Evolutionary conservation across 768 basidiomycete species (phyloP), one percentile per base, ranked within the genome.

Genomic region (Tylopilus rubrobrunneus): DNA sequence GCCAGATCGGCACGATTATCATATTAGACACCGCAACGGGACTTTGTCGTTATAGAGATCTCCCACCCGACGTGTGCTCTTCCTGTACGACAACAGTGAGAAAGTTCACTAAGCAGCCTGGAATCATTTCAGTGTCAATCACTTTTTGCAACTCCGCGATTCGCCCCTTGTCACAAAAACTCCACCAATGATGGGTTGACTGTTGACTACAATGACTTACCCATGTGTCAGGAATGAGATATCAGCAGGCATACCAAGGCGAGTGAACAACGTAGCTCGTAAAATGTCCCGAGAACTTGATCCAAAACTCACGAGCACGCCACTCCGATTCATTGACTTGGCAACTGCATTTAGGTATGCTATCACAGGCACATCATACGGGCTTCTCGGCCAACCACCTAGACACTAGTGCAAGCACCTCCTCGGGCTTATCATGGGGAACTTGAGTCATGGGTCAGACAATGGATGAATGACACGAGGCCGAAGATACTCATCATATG

Each of bases 341-440:
- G 31, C 12, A 15, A 43, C 19, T 50, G 48, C 14, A 61, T 23
- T 51, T 31, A 42, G 31, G 4, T 15, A 15, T 48, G 49, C 7
- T 19, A 33, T 27, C 28, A 49, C 39, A 45, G 31, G 14, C 34
- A 47, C 7, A 28, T 74, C 67, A 76, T 47, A 83, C 62, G 10
- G 29, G 29, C 29, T 31, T 62, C 68, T 52, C 66, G 25, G 73
- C 74, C 29, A 89, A 67, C 87, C 86, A 89, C 34, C 79, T 73
- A 27, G 79, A 80, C 29, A 89, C 73, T 80, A 89, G 82, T 43
- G 29, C 7, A 43, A 83, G 68, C 10, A 83, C 74, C 64, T 87
- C 84, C 56, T 73, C 77, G 4, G 87, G 86, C 62, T 84, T 86
- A 64, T 86, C 85, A 74, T 80, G 77, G 29, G 85, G 84, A 55